These are phyloP conservation scores for Acrocalymma vagum DNA, from an alignment of 2,329 filamentous ascomycete species.

Conservation along the genomic window DNA sequence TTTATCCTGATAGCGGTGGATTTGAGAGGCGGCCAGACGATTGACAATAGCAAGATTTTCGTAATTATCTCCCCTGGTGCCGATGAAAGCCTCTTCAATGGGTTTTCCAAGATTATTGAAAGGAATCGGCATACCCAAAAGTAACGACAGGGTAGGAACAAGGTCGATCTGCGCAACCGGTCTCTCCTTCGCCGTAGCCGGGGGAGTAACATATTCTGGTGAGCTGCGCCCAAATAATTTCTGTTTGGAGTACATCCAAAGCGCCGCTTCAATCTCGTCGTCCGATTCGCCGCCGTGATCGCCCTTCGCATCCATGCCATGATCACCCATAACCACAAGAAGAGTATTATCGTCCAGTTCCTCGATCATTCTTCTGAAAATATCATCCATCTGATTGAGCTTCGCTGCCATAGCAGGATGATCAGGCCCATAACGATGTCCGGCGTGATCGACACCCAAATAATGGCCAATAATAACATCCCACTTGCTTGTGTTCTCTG, in stretches of 20 bases:
- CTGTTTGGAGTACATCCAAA: constrained; percentile 98
- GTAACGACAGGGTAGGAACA: constrained; percentile 86
- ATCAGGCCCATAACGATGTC: constrained; percentile 93
- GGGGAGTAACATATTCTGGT: constrained; percentile 64
- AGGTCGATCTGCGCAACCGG: constrained; percentile 90
- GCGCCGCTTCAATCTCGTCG: constrained; percentile 89
- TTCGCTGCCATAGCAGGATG: constrained; percentile 93
- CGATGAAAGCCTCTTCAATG: constrained; percentile 92
- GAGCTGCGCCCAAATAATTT: constrained; percentile 82
- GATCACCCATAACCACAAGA: constrained; percentile 96
- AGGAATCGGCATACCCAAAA: constrained; percentile 90
- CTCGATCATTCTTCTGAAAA: constrained; percentile 76
- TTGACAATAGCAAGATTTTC: constrained; percentile 80
- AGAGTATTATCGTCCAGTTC: constrained; percentile 85
- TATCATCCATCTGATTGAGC: constrained; percentile 86
- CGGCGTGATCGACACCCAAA: constrained; percentile 94
- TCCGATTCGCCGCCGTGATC: constrained; percentile 99
- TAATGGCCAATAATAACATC: constrained; percentile 96
- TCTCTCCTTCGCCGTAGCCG: constrained; percentile 76
- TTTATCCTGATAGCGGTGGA: constrained; percentile 85
- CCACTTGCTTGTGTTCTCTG: constrained; percentile 75
- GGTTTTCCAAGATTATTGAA: constrained; percentile 95
- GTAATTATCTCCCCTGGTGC: constrained; percentile 73
- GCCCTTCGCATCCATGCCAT: constrained; percentile 97
- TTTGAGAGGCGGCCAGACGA: constrained; percentile 81